Conservation (phyloP, 768 basidiomycete genomes). For the Cystobasidium onofrii region DNA sequence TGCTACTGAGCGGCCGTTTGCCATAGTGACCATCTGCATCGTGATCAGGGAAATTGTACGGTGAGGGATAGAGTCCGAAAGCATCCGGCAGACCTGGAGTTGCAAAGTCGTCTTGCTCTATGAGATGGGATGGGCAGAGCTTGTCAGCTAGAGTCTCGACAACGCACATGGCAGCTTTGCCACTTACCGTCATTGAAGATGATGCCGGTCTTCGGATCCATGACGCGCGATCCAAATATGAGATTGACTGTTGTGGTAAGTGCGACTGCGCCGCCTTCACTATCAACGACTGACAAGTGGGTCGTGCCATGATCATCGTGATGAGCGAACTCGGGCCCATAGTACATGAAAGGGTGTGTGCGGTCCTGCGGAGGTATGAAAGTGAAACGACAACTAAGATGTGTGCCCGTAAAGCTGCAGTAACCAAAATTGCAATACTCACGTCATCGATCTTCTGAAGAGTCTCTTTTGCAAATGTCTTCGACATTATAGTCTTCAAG, state of each 20-base stretch:
- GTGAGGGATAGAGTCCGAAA: conserved; percentile 73
- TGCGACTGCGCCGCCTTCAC: conserved; percentile 70
- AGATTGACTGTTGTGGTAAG: conserved; percentile 83
- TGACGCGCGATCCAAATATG: conserved; percentile 77
- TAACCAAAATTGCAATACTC: no score
- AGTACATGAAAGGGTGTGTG: conserved; percentile 74
- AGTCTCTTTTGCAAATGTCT: conserved; percentile 55
- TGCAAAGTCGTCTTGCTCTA: conserved; percentile 84
- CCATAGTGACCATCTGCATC: conserved; percentile 49
- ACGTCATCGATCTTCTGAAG: conserved; percentile 74
- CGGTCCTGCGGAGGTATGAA: conserved; percentile 52
- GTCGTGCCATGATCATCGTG: conserved; percentile 85
- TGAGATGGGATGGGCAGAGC: background rate
- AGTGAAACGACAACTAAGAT: conserved; percentile 20
- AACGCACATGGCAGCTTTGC: background rate
- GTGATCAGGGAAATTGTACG: conserved; percentile 53
- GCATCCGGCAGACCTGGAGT: conserved; percentile 72
- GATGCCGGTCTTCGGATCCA: conserved; percentile 79
- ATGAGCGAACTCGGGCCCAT: conserved; percentile 66
- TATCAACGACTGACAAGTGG: conserved; percentile 74
- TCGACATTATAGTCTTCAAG: conserved; percentile 36
- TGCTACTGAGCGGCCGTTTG: conserved; percentile 87
- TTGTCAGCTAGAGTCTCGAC: background rate
- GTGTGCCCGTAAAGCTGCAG: no score
- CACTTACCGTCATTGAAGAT: conserved; percentile 65